phyloP scores from a whole-genome alignment of 2,329 filamentous ascomycete genomes.

The Karstenula rhodostoma region DNA sequence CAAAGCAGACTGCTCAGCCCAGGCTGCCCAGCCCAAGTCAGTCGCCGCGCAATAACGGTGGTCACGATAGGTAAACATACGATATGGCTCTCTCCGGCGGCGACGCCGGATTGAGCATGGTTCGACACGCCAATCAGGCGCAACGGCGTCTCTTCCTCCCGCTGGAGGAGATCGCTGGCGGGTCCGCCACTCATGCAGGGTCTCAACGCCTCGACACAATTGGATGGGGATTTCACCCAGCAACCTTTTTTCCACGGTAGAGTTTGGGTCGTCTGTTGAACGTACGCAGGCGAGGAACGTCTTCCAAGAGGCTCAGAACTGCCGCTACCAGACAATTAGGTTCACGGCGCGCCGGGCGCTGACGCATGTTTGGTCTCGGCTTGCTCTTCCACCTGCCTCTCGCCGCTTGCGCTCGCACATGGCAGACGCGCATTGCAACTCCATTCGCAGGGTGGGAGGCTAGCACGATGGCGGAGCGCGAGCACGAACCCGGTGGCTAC shows the following conservation, averaged over 20 bases:
- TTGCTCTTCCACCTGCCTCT: not conserved
- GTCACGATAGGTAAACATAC: not conserved
- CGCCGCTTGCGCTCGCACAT: not conserved
- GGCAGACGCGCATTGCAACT: not conserved
- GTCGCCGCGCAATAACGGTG: not conserved
- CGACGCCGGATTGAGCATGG: not conserved
- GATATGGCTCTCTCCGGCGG: not conserved
- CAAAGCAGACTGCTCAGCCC: not conserved
- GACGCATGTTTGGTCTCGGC: not conserved
- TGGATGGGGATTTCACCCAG: not conserved
- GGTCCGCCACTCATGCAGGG: conserved; percentile 2
- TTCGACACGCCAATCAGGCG: conserved; percentile 16
- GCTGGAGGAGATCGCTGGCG: conserved; percentile 15
- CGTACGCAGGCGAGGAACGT: not conserved
- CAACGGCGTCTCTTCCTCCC: conserved; percentile 15
- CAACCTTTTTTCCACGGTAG: not conserved
- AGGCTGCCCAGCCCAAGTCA: not conserved
- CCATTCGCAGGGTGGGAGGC: not conserved
- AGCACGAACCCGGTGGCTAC: not conserved
- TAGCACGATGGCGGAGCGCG: not conserved
- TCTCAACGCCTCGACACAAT: not conserved
- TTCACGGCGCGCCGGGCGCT: not conserved
- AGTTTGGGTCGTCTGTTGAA: not conserved
- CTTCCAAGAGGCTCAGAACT: not conserved
- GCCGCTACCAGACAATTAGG: not conserved